Evolutionary conservation across 2,329 filamentous ascomycete species (phyloP), one percentile per base, ranked within the genome.

Genomic region (Teratosphaeria nubilosa): DNA sequence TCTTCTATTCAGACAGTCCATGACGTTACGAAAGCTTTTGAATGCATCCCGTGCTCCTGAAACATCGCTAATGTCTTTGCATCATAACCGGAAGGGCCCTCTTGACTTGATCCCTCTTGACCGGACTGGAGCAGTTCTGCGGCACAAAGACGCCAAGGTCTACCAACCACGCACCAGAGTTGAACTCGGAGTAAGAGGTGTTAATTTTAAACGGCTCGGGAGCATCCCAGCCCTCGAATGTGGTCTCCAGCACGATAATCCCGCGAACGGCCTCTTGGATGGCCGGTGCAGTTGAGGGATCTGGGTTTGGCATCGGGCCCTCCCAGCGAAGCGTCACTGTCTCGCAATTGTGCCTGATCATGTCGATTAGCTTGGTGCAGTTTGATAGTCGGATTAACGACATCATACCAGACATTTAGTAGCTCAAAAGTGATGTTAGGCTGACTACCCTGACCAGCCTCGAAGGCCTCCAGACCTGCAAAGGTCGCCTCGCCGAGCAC

Each of bases 401-500:
- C 20, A 20, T n/a, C 53, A 53, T 63, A 56, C 64, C 63, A 67
- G 20, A 64, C 53, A 52, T 66, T 63, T 11, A 67, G 55, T 27
- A 64, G 55, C 24, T 63, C 51, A 56, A 67, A 67, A 16, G 63
- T 61, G 31, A 66, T 64, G 16, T 61, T 56, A 6, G 65, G 63
- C 57, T 66, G 63, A 5, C 57, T 54, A 30, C 64, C 64, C 58
- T 66, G 64, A 48, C 60, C 63, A 16, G 63, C 59, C 53, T 64
- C 51, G 54, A 66, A 67, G 11, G 55, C 58, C 10, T 54, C 60
- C 24, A 62, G 69, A 14, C 60, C 59, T 53, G 53, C 53, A 65
- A 70, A 70, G 51, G 68, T 69, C 1, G 62, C 60, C 32, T 60
- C 37, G 20, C 63, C 64, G 53, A 69, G 67, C 20, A 58, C 37